A percentile compares a stretch with the other conserved stretches of the same genome.
These are phyloP conservation scores for Fusarium citri DNA, from an alignment of 2,329 filamentous ascomycete species.

Conservation along the genomic window DNA sequence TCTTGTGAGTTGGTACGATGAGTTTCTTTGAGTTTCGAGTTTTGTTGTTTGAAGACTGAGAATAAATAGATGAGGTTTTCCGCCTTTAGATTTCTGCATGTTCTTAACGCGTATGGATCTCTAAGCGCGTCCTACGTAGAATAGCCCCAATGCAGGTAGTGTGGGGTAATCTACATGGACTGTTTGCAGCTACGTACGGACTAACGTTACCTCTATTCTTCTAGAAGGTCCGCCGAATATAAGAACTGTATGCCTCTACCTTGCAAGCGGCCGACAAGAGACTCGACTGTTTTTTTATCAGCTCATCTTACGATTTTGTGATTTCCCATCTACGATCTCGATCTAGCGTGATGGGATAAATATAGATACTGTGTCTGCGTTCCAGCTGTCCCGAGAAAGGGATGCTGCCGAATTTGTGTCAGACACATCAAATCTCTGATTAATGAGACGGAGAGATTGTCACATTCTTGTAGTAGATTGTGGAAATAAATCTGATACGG, in stretches of 20 bases:
- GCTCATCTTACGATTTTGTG: constrained; percentile 12
- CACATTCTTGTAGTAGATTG: constrained; percentile 32
- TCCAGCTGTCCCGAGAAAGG: constrained; percentile 11
- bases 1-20: constrained; percentile 50
- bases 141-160: constrained; percentile 1
- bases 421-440: constrained; percentile 27
- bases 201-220: constrained; percentile 10
- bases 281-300: constrained; percentile 23
- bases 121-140: constrained; percentile 37
- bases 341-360: constrained; percentile 2
- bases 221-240: constrained; percentile 30
- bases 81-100: constrained; percentile 13
- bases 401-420: constrained; percentile 8
- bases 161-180: constrained; percentile 28
- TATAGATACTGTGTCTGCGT: constrained; percentile 18
- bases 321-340: constrained; percentile 11
- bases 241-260: background rate
- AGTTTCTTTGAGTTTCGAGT: background rate
- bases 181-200: background rate
- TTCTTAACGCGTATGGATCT: constrained; percentile 28
- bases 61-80: constrained; percentile 4
- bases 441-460: constrained; percentile 17
- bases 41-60: background rate
- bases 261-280: constrained; percentile 19
- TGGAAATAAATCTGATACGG: constrained; percentile 34